Conservation (phyloP, 768 basidiomycete genomes). For the Atractiella rhizophila region DNA sequence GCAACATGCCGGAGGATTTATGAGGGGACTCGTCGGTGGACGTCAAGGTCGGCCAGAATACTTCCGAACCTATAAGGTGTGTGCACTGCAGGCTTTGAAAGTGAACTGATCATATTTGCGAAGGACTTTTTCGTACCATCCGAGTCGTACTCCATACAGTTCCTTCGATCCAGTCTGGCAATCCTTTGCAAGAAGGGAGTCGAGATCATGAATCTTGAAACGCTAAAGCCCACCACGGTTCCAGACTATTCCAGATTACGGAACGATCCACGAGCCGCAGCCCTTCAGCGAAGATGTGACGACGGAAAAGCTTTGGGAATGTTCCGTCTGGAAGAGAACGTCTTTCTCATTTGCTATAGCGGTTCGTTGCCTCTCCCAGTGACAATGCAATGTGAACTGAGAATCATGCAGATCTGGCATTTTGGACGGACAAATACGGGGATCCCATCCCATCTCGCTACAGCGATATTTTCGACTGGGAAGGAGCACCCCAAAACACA, state of each 20-base stretch:
- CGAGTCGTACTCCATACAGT: constrained; percentile 40
- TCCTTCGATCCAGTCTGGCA: constrained; percentile 77
- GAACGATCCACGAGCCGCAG: constrained; percentile 32
- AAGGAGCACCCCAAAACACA: constrained; percentile 65
- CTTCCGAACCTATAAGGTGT: constrained; percentile 65
- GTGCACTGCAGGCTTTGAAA: neutral
- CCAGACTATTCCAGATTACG: constrained; percentile 6
- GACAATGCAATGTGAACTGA: neutral
- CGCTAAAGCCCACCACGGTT: constrained; percentile 21
- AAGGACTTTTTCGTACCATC: constrained; percentile 23
- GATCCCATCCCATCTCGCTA: constrained; percentile 10
- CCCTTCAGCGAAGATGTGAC: constrained; percentile 55
- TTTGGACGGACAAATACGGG: constrained; percentile 76
- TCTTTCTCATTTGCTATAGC: constrained; percentile 71
- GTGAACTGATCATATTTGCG: neutral
- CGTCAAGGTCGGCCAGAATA: constrained; percentile 62
- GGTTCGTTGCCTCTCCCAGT: constrained; percentile 27
- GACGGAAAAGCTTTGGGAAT: constrained; percentile 62
- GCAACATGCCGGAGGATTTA: constrained; percentile 41
- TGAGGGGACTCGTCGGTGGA: constrained; percentile 51
- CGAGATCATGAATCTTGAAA: constrained; percentile 96
- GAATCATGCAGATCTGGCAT: constrained; percentile 34
- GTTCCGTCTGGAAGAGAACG: constrained; percentile 63
- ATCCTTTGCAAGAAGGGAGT: constrained; percentile 84
- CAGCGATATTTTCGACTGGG: constrained; percentile 61